Evolutionary conservation across 2,329 filamentous ascomycete genomes (phyloP), one percentile per base, ranked within the genome.

Genomic region (Raffaelea albimanens): DNA sequence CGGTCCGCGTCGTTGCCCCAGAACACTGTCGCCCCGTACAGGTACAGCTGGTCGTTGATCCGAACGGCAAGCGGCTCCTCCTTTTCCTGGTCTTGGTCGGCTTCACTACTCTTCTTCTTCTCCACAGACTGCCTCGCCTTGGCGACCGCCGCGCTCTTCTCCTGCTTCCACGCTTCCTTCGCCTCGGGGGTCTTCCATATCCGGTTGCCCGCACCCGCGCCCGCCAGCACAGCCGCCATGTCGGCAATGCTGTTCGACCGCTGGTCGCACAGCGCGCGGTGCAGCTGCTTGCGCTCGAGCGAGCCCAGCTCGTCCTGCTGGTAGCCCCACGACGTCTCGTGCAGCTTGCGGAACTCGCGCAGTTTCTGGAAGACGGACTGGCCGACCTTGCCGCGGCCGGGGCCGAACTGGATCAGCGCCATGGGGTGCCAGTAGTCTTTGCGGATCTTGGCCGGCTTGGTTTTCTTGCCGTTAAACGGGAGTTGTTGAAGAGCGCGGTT

Each of bases 341-440:
- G 81, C 44, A 78, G 67, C 57, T 67, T 67, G 56, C 77, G 73
- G 62, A 82, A 75, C 66, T 85, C 81, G 56, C 79, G 78, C 56
- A 85, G 69, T 59, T 76, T 79, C 56, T 80, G 76, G 63, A 70
- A 83, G 40, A 78, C 75, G 45, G 70, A 75, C 25, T 74, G 75
- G 21, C 82, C 81, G 14, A 80, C 66, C 22, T 65, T 59, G 50
- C 73, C 74, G 36, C 68, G 63, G 40, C 73, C 75, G 40, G 63
- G 51, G 40, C 72, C 71, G 59, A 85, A 80, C 57, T 73, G 66
- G 51, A 85, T 75, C 52, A 73, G 64, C 44, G 78, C 79, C 57
- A 84, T 65, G 7, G 77, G 76, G 31, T 67, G 66, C 81, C 82
- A 85, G 64, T 80, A 77, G 66, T 85, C 82, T 62, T 80, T 82